Base-by-base conservation (phyloP, 768 basidiomycete genomes). In the Suillus alpinus region DNA sequence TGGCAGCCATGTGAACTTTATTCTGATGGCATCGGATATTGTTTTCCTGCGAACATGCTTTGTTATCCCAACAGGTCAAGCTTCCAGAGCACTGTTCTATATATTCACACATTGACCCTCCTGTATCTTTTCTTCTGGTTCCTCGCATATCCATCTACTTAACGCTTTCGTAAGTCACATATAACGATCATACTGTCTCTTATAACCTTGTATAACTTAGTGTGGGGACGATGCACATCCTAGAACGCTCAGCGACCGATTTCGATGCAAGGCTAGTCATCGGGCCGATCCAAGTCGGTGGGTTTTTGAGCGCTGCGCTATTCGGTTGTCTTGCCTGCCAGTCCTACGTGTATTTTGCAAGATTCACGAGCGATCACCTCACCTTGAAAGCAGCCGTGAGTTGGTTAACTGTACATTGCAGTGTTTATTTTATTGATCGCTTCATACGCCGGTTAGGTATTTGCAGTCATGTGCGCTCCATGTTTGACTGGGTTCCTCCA, bases 221-320 rank as follows among this genome's bases (percentile, higher is more conserved):
- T 26, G 46, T 26, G 23, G 46, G 44, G 20, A 44, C 20, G 2
- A 44, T 44, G 44, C 44, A 23, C 20, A 44, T 13, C 20, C 6
- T 13, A 13, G 20, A 44, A 13, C 20, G 44, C 12, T 44, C 44
- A 44, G 44, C 3, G 20, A 44, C 13, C 7, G 14, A 8, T 47
- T 47, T 47, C 14, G 14, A 47, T 14, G 49, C 29, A 16, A 50
- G 29, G 4, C 16, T 50, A 9, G 34, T 55, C 58, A 31, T 62
- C 14, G 66, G 62, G n/a, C 62, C 65, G 13, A 36, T 65, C n/a
- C 62, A 65, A 39, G 58, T 65, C n/a, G 59, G 66, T 23, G 57
- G 56, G 20, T 31, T 65, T 14, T 47, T 62, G 8, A 60, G 59
- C 12, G 39, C 56, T 10, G 43, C 61, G 26, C 46, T 67, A 23